Conservation (phyloP, 176 grass and related monocot species). For the Carex kokanica region DNA sequence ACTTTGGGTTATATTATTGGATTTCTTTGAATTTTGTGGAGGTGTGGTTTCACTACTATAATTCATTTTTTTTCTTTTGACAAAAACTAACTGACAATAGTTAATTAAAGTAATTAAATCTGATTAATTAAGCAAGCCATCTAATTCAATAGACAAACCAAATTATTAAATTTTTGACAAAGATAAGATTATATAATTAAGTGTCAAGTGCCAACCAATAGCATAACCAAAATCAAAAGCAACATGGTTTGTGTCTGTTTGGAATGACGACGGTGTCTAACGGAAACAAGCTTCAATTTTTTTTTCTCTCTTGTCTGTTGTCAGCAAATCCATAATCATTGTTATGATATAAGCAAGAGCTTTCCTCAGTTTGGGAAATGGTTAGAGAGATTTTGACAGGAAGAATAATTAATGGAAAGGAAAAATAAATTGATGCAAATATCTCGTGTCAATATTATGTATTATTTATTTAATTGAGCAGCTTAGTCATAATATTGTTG, state of each 20-base stretch:
- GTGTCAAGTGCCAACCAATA: background rate
- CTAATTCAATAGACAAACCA: constrained; percentile 5
- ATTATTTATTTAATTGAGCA: too few species aligned
- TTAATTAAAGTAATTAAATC: background rate
- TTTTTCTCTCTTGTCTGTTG: background rate
- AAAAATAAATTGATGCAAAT: too few species aligned
- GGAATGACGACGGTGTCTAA: background rate
- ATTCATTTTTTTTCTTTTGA: background rate
- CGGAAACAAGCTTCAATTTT: background rate
- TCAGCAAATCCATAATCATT: background rate
- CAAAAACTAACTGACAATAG: constrained; percentile 11
- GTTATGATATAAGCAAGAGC: background rate
- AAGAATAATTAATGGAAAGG: background rate
- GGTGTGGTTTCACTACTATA: background rate
- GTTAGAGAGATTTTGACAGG: constrained; percentile 12
- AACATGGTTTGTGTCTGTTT: constrained; percentile 24
- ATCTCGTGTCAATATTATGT: too few species aligned
- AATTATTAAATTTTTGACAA: constrained; percentile 5
- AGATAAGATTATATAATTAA: constrained; percentile 7
- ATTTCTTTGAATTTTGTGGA: too few species aligned
- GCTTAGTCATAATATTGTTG: background rate
- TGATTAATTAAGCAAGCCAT: background rate
- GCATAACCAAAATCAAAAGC: constrained; percentile 22
- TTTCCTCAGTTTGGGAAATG: background rate
- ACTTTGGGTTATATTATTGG: too few species aligned